Percentiles rank a stretch among this genome's conserved stretches.
Conservation (phyloP, 2,329 filamentous ascomycete species). For the Rhexocercosporidium sp. region DNA sequence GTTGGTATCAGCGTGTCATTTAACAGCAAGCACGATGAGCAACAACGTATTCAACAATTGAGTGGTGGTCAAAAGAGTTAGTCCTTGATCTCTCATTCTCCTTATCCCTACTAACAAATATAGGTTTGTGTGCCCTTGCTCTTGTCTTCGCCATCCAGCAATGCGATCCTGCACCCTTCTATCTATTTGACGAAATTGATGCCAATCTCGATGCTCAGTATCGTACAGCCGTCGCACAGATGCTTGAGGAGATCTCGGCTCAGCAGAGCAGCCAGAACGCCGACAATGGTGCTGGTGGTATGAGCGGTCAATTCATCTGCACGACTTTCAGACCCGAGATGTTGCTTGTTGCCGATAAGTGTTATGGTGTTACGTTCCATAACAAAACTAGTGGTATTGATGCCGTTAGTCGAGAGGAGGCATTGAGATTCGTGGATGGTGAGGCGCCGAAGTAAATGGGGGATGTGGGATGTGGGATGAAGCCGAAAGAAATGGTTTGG, state of each 20-base stretch:
- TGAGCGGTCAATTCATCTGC: conserved; percentile 87
- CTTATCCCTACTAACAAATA: conserved; percentile 29
- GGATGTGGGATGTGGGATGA: background rate
- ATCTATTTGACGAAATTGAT: conserved; percentile 99
- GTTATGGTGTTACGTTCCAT: conserved; percentile 92
- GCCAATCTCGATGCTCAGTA: conserved; percentile 98
- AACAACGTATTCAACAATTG: conserved; percentile 96
- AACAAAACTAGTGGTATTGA: conserved; percentile 96
- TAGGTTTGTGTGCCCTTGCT: conserved; percentile 92
- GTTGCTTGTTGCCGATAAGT: conserved; percentile 93
- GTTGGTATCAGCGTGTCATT: conserved; percentile 98
- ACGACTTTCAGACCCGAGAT: conserved; percentile 98
- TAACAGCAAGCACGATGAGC: conserved; percentile 98
- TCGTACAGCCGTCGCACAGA: conserved; percentile 89
- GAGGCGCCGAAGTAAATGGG: conserved; percentile 53
- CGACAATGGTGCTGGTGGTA: conserved; percentile 45
- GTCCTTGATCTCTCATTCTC: conserved; percentile 41
- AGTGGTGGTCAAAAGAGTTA: conserved; percentile 97
- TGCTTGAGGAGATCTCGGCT: conserved; percentile 79
- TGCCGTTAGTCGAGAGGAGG: conserved; percentile 85
- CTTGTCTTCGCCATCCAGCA: conserved; percentile 99
- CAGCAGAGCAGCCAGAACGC: conserved; percentile 50
- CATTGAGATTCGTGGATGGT: conserved; percentile 92
- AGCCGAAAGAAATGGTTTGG: background rate
- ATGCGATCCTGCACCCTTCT: conserved; percentile 96